phyloP scores from a whole-genome alignment of 1,139 yeast species.

The Hyphopichia fennica region DNA sequence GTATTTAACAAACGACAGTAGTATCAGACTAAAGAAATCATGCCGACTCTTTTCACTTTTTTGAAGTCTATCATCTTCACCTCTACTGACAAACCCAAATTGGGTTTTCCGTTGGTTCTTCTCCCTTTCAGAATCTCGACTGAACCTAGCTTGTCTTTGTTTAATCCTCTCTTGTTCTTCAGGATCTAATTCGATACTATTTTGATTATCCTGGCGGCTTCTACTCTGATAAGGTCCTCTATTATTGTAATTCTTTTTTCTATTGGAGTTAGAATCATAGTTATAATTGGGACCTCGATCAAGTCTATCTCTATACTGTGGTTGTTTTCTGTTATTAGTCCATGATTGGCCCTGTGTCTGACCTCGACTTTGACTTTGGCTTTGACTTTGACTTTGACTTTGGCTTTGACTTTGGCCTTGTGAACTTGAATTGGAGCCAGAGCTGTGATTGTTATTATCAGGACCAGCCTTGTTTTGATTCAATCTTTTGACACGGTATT shows the following conservation, averaged over 20 bases:
- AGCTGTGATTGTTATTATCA: neutral
- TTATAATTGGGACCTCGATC: too few species aligned
- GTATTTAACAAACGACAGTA: constrained; percentile 27
- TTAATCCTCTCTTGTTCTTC: neutral
- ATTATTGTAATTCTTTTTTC: too few species aligned
- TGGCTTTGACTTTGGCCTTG: neutral
- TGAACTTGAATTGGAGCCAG: neutral
- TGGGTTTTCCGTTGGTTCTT: constrained; percentile 6
- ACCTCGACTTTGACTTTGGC: too few species aligned
- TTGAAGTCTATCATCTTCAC: constrained; percentile 54
- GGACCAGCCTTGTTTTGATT: neutral
- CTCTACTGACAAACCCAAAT: constrained; percentile 59
- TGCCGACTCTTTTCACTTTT: constrained; percentile 40
- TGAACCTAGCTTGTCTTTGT: constrained; percentile 18
- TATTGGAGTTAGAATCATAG: too few species aligned
- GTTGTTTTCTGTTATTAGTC: too few species aligned
- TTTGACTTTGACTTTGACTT: too few species aligned
- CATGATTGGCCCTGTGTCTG: too few species aligned
- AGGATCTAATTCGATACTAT: neutral
- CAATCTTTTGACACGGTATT: neutral
- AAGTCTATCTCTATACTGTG: too few species aligned
- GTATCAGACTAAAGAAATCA: constrained; percentile 36
- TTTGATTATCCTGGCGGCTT: too few species aligned
- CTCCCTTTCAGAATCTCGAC: constrained; percentile 7
- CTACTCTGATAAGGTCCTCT: too few species aligned